Base-by-base conservation (phyloP, 768 basidiomycete species). In the Lentinula lateritia region DNA sequence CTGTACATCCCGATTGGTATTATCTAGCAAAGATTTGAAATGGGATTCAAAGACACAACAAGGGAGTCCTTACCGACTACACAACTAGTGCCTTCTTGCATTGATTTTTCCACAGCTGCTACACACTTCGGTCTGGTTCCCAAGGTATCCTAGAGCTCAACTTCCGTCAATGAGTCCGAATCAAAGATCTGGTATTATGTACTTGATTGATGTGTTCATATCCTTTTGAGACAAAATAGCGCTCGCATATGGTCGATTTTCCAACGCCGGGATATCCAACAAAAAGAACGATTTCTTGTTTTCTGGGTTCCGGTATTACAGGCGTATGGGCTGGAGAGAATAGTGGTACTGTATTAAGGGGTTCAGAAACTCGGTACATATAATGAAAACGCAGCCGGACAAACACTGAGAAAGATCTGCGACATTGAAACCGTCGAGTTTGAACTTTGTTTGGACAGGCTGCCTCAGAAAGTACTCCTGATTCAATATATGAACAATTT, bases 161-260 rank as follows among this genome's bases (percentile, higher is more conserved):
- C 20, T n/a, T 42, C 13, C 20, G 58, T 36, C 2, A 20, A 50
- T 6, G 6, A 3, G 7, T 15, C 28, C 41, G 3, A n/a, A 20
- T 28, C 28, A 28, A 28, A 28, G 7, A 28, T 58, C 12, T 18
- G 9, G 20, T 6, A 7, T 15, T 16, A 45, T 6, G 43, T 48
- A 60, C 58, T 35, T 96, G 94, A 69, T 96, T 96, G 63, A 98
- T 80, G 65, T 95, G 92, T 1, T 80, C 72, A 71, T 98, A 97
- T 13, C 82, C 87, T 4, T 72, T 74, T 0, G 85, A 77, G 16
- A 76, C 71, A 72, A 98, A 95, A 70, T 93, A 76, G 48, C 70
- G 79, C 16, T 76, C 77, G 71, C 80, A 98, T 72, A 97, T 92
- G 0, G 89, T 82, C 0, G 92, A 86, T 73, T 98, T 98, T 45